Evolutionary conservation across 352 stramenopile species (phyloP).

Genomic region (Pseudoperonospora humuli): DNA sequence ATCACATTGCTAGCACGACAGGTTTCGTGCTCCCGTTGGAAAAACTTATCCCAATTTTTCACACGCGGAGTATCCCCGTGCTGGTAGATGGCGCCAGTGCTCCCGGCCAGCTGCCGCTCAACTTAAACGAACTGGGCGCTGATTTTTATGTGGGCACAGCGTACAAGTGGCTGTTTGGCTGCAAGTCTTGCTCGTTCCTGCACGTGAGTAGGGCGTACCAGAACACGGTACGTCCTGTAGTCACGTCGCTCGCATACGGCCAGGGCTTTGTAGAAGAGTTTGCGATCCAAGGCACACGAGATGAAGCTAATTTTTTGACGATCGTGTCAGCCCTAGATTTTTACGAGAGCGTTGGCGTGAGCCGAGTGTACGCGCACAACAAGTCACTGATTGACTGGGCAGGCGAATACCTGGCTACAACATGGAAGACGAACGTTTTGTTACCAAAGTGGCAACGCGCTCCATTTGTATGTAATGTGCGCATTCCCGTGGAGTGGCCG

Average conservation of each 20-base stretch:
- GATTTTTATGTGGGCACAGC: conserved; percentile 82
- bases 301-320: conserved; percentile 79
- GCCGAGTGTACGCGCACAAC: conserved; percentile 75
- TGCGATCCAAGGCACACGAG: conserved; percentile 70
- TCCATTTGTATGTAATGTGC: conserved; percentile 76
- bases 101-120: conserved; percentile 61
- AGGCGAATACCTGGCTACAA: conserved; percentile 53
- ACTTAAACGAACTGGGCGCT: conserved; percentile 51
- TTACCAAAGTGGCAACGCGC: conserved; percentile 73
- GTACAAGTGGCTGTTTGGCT: conserved; percentile 85
- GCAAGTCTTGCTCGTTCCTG: conserved; percentile 80
- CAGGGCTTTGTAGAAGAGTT: conserved; percentile 82
- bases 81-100: conserved; percentile 75
- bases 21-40: conserved; percentile 75
- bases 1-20: conserved; percentile 74
- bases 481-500: conserved; percentile 62
- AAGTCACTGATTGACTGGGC: conserved; percentile 81
- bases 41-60: conserved; percentile 77
- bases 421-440: conserved; percentile 66
- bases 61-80: conserved; percentile 65
- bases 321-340: conserved; percentile 78
- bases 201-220: conserved; percentile 78
- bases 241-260: conserved; percentile 74
- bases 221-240: conserved; percentile 65
- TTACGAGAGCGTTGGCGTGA: conserved; percentile 71